phyloP scores from a whole-genome alignment of 169 alveolate genomes.

The Neospora caninum region DNA sequence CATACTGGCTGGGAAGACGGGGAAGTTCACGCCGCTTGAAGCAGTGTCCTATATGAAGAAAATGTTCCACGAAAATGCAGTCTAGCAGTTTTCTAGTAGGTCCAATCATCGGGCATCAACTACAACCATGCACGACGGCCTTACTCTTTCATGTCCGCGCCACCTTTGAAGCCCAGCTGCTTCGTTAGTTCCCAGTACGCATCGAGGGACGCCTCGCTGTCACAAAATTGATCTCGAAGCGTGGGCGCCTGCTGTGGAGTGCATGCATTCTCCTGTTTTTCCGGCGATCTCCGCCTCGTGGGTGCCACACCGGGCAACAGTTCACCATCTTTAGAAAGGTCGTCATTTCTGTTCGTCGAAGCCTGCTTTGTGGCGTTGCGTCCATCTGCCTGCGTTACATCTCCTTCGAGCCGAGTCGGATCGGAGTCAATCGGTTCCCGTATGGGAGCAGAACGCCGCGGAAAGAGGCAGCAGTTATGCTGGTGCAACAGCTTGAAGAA shows the following conservation, averaged over 20 bases:
- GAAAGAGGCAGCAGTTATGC: constrained; percentile 54
- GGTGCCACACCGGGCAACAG: not conserved
- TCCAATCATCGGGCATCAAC: too few species aligned
- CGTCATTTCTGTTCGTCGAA: not conserved
- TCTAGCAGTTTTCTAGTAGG: too few species aligned
- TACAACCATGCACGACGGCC: not conserved
- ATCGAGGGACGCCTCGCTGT: not conserved
- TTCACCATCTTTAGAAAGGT: not conserved
- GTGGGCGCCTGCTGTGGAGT: not conserved
- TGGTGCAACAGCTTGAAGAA: constrained; percentile 48
- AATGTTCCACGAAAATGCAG: too few species aligned
- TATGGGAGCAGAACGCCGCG: not conserved
- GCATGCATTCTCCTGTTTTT: not conserved
- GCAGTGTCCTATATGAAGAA: too few species aligned
- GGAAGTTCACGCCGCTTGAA: too few species aligned
- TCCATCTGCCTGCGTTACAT: not conserved
- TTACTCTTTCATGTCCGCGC: constrained; percentile 50
- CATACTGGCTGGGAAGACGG: too few species aligned
- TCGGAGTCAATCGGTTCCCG: not conserved
- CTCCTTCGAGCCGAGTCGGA: not conserved
- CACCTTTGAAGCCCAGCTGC: constrained; percentile 61
- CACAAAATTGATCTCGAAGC: too few species aligned
- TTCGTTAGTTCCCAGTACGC: constrained; percentile 58
- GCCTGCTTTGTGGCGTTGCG: not conserved
- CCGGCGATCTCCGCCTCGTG: not conserved